Evolutionary conservation across 139 green algal genomes (phyloP).

Genomic region (Coelastrella sp.): DNA sequence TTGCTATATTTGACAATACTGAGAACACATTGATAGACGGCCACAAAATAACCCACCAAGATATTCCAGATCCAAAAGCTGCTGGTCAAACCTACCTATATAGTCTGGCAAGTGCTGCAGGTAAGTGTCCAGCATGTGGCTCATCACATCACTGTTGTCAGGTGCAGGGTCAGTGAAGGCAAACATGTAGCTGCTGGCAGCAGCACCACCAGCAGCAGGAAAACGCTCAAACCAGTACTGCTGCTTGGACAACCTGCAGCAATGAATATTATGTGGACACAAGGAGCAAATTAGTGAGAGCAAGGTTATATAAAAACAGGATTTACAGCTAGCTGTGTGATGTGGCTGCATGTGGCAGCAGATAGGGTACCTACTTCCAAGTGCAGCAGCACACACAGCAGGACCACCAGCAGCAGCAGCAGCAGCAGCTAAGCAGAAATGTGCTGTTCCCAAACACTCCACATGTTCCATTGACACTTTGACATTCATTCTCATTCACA

Average conservation of each 20-base stretch:
- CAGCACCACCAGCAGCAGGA: slow-evolving; percentile 11
- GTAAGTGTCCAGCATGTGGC: slow-evolving; percentile 1
- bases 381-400: neutral
- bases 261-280: neutral
- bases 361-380: neutral
- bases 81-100: neutral
- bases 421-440: too few relatives aligned
- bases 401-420: slow-evolving; percentile 2
- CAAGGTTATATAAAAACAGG: neutral
- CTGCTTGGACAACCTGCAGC: neutral
- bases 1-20: too few relatives aligned
- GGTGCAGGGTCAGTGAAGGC: slow-evolving; percentile 37
- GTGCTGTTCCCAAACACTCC: too few relatives aligned
- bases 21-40: too few relatives aligned
- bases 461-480: too few relatives aligned
- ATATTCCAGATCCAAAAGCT: too few relatives aligned
- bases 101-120: neutral
- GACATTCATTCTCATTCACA: too few relatives aligned
- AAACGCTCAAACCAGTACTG: slow-evolving; percentile 42
- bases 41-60: too few relatives aligned
- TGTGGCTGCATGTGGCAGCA: neutral
- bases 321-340: neutral
- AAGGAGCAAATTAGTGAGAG: neutral
- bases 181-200: slow-evolving; percentile 37
- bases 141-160: neutral